Evolutionary conservation across 2,329 filamentous ascomycete species (phyloP), one percentile per base, ranked within the genome.

Genomic region (Cladosporium sphaerospermum): DNA sequence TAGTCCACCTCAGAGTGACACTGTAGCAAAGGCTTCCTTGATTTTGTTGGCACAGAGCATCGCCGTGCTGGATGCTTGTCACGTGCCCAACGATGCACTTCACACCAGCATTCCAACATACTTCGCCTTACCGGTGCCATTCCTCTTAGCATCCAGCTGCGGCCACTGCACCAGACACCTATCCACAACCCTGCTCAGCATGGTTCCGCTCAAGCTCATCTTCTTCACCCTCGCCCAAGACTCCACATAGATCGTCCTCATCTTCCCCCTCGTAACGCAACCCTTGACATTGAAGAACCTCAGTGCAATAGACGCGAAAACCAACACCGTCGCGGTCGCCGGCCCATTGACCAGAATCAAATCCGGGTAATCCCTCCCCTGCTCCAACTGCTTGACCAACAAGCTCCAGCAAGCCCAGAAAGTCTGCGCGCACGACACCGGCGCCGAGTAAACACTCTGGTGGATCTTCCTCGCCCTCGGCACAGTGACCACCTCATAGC

Each of bases 311-410:
- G 76, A 74, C 0, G 81, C 80, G 2, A 84, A 64, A 3, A 86
- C 69, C 45, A 96, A 76, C 34, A 95, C 84, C 56, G 95, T 89
- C 1, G 85, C 89, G 0, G 89, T 96, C 0, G 86, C 92, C 0
- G 92, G 92, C 0, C 92, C 92, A 64, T 97, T 96, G 48, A 86
- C 89, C 51, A 95, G 73, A 51, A 97, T 85, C 2, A 92, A 71
- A 62, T 89, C 84, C 0, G 89, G 91, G 55, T 81, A 84, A 50
- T 68, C 70, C 34, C 47, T 45, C 7, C 49, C 55, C 31, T 54
- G 37, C 19, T 57, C 54, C 1, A 53, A 45, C 41, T 54, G 42
- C 41, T 57, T 56, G 3, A 52, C 56, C 13, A 93, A 72, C 2
- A 84, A 75, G 1, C 70, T 71, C 19, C 86, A 71, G 55, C 86